A percentile compares a stretch with the other conserved stretches of the same genome.
phyloP scores from a whole-genome alignment of 2,329 filamentous ascomycete species.

The Pseudogymnoascus sp. region DNA sequence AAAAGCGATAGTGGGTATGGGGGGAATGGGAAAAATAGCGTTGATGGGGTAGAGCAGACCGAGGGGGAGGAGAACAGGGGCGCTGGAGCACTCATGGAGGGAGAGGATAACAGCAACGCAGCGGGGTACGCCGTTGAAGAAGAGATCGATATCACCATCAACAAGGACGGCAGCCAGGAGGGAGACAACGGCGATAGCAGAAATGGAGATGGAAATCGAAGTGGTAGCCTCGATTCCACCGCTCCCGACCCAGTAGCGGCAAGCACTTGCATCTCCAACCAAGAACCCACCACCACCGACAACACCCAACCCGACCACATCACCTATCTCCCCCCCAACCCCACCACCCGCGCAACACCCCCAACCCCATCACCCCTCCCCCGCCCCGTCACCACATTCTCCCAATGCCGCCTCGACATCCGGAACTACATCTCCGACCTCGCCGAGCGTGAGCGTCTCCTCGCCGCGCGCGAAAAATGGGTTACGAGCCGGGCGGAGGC shows the following conservation, averaged over 20 bases:
- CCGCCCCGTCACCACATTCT: neutral
- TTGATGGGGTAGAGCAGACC: neutral
- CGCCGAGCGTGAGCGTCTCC: neutral
- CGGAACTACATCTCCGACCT: neutral
- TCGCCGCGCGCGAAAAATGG: neutral
- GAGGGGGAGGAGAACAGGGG: neutral
- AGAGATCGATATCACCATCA: neutral
- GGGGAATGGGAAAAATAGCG: neutral
- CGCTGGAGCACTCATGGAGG: neutral
- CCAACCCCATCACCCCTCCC: neutral
- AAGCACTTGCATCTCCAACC: neutral
- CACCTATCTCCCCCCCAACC: neutral
- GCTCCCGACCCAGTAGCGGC: neutral
- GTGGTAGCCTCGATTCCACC: neutral
- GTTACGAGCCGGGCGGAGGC: neutral
- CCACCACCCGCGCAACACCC: neutral
- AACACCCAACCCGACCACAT: neutral
- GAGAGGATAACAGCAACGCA: neutral
- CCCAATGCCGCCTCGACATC: neutral
- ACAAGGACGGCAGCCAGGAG: neutral
- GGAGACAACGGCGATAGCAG: neutral
- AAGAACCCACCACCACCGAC: neutral
- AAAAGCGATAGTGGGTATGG: neutral
- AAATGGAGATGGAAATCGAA: neutral
- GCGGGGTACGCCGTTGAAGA: neutral